phyloP scores from a whole-genome alignment of 495 filamentous ascomycete species.

The Hapsidospora chrysogenum region DNA sequence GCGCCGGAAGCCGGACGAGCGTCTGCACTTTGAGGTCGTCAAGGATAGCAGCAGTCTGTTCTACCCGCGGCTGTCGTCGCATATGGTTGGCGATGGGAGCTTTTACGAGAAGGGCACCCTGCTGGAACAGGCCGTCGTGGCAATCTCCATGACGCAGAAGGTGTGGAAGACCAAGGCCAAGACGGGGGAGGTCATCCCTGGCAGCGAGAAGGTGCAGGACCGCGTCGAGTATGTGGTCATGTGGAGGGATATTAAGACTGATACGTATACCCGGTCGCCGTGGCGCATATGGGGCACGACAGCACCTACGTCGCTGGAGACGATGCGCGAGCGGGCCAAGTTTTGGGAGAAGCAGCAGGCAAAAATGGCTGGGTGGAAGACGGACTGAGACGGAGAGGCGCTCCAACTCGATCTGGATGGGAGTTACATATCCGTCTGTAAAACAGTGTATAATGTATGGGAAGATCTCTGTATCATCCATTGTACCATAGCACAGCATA shows the following conservation, averaged over 20 bases:
- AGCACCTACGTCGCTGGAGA: background rate
- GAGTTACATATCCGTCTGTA: no score
- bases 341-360: constrained; percentile 1
- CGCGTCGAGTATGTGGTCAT: constrained; percentile 4
- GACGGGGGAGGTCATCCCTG: constrained; percentile 16
- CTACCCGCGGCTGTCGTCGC: constrained; percentile 42
- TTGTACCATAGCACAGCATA: no score
- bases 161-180: constrained; percentile 22
- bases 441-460: no score
- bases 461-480: no score
- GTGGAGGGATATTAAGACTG: background rate
- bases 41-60: constrained; percentile 29
- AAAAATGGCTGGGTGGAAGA: background rate
- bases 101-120: constrained; percentile 16
- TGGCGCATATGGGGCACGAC: constrained; percentile 2
- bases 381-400: no score
- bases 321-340: background rate
- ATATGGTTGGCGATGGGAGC: constrained; percentile 29
- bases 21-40: constrained; percentile 50
- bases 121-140: constrained; percentile 56
- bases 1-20: constrained; percentile 26
- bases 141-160: constrained; percentile 51
- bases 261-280: background rate
- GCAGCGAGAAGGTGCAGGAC: constrained; percentile 23
- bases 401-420: no score